A percentile compares a stretch with the other conserved stretches of the same genome.
These are phyloP conservation scores for Pueraria montana DNA, from an alignment of 306 rosid genomes.

Conservation along the genomic window DNA sequence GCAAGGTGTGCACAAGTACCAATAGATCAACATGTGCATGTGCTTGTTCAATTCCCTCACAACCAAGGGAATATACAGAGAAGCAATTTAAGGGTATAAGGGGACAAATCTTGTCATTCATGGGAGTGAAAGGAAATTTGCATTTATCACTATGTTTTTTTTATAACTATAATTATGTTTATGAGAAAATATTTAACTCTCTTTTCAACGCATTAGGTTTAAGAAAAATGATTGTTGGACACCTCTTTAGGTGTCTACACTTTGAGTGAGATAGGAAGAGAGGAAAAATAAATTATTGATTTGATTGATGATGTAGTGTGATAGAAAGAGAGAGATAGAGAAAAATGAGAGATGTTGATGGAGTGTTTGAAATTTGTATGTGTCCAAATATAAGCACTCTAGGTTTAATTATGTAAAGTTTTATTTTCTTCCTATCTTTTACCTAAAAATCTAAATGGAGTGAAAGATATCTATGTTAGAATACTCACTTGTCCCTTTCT, in stretches of 20 bases:
- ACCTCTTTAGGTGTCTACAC: too few species aligned
- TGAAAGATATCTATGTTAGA: background rate
- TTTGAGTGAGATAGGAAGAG: too few species aligned
- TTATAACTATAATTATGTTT: background rate
- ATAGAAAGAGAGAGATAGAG: too few species aligned
- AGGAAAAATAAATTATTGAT: too few species aligned
- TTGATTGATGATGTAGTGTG: too few species aligned
- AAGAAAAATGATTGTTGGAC: too few species aligned
- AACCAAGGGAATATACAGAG: conserved; percentile 34
- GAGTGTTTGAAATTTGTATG: too few species aligned
- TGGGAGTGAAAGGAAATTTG: conserved; percentile 14
- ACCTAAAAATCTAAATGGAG: background rate
- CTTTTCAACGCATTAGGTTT: conserved; percentile 12
- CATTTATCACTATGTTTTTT: conserved; percentile 13
- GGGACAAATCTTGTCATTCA: conserved; percentile 31
- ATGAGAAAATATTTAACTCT: background rate
- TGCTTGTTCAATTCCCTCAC: conserved; percentile 46
- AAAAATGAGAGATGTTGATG: too few species aligned
- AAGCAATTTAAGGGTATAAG: conserved; percentile 29
- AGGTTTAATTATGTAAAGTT: background rate
- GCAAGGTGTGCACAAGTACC: conserved; percentile 61
- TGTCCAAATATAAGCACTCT: too few species aligned
- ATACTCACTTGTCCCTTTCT: too few species aligned
- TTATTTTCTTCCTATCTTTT: background rate
- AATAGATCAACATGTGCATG: conserved; percentile 54